A percentile compares a stretch with the other conserved stretches of the same genome.
These are phyloP conservation scores for Microbotryum saponariae DNA, from an alignment of 1,284 basidiomycete species.

Conservation along the genomic window DNA sequence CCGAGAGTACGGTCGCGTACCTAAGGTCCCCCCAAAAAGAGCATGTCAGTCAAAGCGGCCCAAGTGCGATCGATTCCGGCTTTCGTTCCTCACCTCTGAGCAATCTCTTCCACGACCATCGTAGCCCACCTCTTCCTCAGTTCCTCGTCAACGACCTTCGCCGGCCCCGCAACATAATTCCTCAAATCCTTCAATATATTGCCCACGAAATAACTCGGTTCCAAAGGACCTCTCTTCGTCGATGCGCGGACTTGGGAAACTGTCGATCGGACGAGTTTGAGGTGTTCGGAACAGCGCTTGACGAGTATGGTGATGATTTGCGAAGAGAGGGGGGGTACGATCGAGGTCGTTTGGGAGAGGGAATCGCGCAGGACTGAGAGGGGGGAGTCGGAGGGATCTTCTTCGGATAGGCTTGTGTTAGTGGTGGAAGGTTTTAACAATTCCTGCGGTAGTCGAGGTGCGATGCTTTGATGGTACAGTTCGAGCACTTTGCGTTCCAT, in stretches of 20 bases:
- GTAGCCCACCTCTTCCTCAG: slow-evolving; percentile 56
- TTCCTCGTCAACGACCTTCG: slow-evolving; percentile 52
- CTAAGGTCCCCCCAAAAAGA: slow-evolving; percentile 24
- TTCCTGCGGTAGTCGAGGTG: not conserved
- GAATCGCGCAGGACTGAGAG: slow-evolving; percentile 48
- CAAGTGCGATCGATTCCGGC: not conserved
- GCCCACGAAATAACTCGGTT: slow-evolving; percentile 76
- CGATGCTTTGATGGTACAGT: slow-evolving; percentile 61
- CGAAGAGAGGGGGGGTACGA: slow-evolving; percentile 52
- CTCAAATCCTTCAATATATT: slow-evolving; percentile 75
- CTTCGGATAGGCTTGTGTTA: not conserved
- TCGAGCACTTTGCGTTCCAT: slow-evolving; percentile 50
- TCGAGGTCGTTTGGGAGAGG: slow-evolving; percentile 47
- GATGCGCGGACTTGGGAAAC: slow-evolving; percentile 74
- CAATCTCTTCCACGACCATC: slow-evolving; percentile 66
- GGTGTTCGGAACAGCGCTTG: slow-evolving; percentile 70
- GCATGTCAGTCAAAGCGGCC: too few species aligned
- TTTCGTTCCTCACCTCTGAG: slow-evolving; percentile 50
- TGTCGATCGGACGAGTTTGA: slow-evolving; percentile 78
- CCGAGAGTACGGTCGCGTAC: slow-evolving; percentile 54
- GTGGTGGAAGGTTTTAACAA: not conserved
- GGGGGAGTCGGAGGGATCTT: not conserved
- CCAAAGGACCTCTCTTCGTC: slow-evolving; percentile 51
- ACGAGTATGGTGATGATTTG: slow-evolving; percentile 66
- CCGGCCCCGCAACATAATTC: slow-evolving; percentile 54